Evolutionary conservation across 2,329 filamentous ascomycete genomes (phyloP), one percentile per base, ranked within the genome.

Genomic region (Botrytis deweyae): DNA sequence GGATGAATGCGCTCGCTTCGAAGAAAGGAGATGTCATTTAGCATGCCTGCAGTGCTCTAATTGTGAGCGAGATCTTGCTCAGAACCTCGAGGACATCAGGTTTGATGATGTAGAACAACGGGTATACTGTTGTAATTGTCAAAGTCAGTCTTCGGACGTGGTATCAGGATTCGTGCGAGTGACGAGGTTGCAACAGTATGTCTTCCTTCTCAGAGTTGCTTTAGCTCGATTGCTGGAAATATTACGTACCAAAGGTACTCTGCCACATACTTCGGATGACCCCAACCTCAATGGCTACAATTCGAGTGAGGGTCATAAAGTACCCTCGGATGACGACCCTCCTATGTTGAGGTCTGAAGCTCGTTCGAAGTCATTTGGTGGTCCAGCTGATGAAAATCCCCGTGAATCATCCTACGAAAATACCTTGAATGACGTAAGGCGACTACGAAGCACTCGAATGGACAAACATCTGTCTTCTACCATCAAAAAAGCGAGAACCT

Each of bases 401-500:
- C 87, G 88, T 75, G 88, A 90, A 77, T 93, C 92, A 70, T 94
- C 93, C 42, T 96, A 98, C 81, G 95, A 98, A 84, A 97, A 95
- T 84, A 97, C 95, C 65, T 91, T 99, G 78, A 97, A 96, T 77
- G 96, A 99, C 83, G 96, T 99, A 81, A 91, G 94, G 79, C 89
- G 96, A 76, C 84, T 99, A 74, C 91, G 95, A 77, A 98, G 96
- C 75, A 98, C 95, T 36, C 91, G 96, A 44, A 91, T 98, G 81
- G 95, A 99, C 80, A 95, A 97, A 80, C 94, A 97, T 79, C 85
- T 99, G 62, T 98, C 95, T 52, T 97, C 94, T 36, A 98, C 94
- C 69, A 94, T 95, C 82, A 93, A 93, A 81, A 96, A 95, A 79
- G 93, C 95, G 67, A 89, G 96, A 77, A 94, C 93, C 40, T 98